A percentile compares a stretch with the other conserved stretches of the same genome.
phyloP scores from a whole-genome alignment of 805 yeast genomes.

The Torulaspora gathmanii region DNA sequence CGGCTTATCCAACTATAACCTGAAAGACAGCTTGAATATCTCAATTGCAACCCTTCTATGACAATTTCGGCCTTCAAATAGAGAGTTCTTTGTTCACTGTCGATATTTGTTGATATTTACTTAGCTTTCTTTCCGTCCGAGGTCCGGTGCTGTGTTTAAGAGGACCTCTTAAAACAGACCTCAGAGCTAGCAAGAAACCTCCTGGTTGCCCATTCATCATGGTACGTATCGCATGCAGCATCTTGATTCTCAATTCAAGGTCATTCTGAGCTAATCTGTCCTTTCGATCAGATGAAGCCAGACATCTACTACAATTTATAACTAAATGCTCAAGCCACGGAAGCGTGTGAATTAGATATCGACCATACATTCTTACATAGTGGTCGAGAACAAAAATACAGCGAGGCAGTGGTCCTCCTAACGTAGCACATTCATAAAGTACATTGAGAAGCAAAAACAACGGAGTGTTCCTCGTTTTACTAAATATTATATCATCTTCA shows the following conservation, averaged over 20 bases:
- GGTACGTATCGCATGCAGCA: too few species aligned
- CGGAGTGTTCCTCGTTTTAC: constrained; percentile 2
- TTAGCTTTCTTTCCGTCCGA: neutral
- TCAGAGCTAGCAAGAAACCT: too few species aligned
- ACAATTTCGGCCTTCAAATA: neutral
- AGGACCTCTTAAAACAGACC: too few species aligned
- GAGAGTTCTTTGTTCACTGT: neutral
- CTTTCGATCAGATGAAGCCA: too few species aligned
- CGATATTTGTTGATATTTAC: neutral
- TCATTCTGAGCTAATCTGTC: too few species aligned
- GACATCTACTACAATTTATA: too few species aligned
- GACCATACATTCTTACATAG: neutral
- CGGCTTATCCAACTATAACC: neutral
- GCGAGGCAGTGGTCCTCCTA: neutral
- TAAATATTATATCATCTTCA: constrained; percentile 2
- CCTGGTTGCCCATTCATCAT: too few species aligned
- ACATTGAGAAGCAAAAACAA: constrained; percentile 5
- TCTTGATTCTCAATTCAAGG: too few species aligned
- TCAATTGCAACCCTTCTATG: neutral
- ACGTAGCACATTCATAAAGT: constrained; percentile 6
- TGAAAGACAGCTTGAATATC: too few species aligned
- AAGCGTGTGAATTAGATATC: neutral
- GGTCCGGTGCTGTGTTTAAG: too few species aligned
- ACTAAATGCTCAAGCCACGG: too few species aligned
- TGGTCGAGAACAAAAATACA: neutral